phyloP scores from a whole-genome alignment of 73 alveolate genomes.

The Symbiodinium pilosum region DNA sequence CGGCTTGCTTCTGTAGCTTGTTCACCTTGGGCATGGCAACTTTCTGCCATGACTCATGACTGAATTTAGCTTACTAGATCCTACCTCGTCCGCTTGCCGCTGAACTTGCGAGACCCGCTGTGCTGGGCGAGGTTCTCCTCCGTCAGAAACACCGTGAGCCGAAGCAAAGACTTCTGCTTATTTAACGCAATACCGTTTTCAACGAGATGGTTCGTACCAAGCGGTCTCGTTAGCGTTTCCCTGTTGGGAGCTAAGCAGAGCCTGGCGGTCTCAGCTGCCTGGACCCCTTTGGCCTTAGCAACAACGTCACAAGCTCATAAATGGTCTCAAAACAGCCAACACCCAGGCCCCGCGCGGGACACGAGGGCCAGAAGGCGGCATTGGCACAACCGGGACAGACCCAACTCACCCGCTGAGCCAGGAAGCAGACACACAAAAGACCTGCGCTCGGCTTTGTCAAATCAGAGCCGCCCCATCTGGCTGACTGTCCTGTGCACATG shows the following conservation, averaged over 20 bases:
- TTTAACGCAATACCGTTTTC: too few relatives aligned
- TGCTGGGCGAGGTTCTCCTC: slow-evolving; percentile 64
- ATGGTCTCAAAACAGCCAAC: not conserved
- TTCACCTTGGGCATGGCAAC: slow-evolving; percentile 44
- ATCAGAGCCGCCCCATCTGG: too few relatives aligned
- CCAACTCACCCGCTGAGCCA: too few relatives aligned
- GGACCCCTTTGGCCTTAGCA: slow-evolving; percentile 76
- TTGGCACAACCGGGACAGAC: not conserved
- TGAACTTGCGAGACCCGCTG: slow-evolving; percentile 85
- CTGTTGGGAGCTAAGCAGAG: not conserved
- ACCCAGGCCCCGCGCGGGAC: not conserved
- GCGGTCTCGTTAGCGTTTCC: not conserved
- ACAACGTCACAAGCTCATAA: not conserved
- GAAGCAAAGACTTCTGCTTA: too few relatives aligned
- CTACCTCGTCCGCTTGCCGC: slow-evolving; percentile 80
- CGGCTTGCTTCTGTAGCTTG: slow-evolving; percentile 55
- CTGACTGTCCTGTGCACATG: too few relatives aligned
- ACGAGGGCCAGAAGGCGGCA: slow-evolving; percentile 21
- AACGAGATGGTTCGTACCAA: not conserved
- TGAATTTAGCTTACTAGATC: not conserved
- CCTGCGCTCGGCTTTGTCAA: too few relatives aligned
- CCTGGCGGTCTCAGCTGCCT: slow-evolving; percentile 82
- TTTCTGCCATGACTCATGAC: too few relatives aligned
- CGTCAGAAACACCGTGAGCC: too few relatives aligned
- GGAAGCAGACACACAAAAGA: too few relatives aligned